phyloP scores from a whole-genome alignment of 306 rosid genomes.

The Fragaria nilgerrensis region DNA sequence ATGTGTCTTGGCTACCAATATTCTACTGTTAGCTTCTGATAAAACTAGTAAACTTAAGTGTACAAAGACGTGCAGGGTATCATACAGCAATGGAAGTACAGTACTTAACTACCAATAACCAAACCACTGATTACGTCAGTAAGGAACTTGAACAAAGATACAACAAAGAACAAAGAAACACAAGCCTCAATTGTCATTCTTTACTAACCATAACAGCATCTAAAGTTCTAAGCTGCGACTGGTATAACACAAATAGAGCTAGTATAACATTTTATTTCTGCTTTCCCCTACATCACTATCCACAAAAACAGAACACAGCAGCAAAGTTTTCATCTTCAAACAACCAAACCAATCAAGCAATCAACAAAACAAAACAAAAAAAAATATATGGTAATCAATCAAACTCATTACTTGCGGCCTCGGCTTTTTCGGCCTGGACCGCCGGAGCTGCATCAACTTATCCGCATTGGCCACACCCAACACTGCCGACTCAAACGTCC shows the following conservation, averaged over 20 bases:
- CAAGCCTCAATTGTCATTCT: background rate
- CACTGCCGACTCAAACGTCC: slow-evolving; percentile 79
- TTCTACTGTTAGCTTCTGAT: background rate
- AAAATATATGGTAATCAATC: background rate
- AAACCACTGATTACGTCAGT: background rate
- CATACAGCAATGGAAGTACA: background rate
- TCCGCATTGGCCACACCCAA: slow-evolving; percentile 58
- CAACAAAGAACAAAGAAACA: background rate
- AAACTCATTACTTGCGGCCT: slow-evolving; percentile 53
- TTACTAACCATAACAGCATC: background rate
- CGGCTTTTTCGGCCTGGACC: slow-evolving; percentile 67
- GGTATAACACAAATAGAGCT: background rate
- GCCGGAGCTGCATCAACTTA: slow-evolving; percentile 59
- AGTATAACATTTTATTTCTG: background rate
- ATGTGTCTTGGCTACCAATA: background rate
- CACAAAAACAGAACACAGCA: background rate
- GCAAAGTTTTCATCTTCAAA: background rate
- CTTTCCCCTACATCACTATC: background rate
- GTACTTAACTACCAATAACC: background rate
- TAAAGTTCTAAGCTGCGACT: too few relatives aligned
- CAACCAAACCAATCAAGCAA: background rate
- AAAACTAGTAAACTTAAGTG: background rate
- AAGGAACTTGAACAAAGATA: background rate
- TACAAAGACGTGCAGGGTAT: background rate
- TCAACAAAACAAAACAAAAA: background rate